phyloP scores from a whole-genome alignment of 805 yeast genomes.

The Candida oleophila region DNA sequence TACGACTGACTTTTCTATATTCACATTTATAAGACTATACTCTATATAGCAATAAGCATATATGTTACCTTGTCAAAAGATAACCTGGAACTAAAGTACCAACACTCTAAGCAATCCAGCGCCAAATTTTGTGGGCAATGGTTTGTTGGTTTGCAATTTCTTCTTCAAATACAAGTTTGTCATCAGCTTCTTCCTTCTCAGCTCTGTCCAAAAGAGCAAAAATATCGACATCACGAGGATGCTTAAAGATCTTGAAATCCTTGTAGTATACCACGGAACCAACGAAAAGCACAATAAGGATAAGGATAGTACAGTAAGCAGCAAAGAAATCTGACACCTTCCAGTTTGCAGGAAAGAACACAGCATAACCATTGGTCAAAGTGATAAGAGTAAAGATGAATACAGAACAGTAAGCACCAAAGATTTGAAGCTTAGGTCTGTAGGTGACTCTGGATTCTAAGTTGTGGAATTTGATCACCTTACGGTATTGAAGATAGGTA shows the following conservation, averaged over 20 bases:
- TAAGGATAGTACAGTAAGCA: slow-evolving; percentile 5
- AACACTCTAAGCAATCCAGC: background rate
- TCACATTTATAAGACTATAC: too few relatives aligned
- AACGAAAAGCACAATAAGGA: slow-evolving; percentile 3
- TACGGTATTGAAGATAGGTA: slow-evolving; percentile 61
- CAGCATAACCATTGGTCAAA: slow-evolving; percentile 53
- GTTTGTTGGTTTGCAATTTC: background rate
- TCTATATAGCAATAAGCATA: background rate
- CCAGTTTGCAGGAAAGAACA: slow-evolving; percentile 4
- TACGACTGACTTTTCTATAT: too few relatives aligned
- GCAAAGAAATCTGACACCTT: slow-evolving; percentile 5
- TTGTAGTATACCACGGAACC: background rate
- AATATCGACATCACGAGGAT: slow-evolving; percentile 7
- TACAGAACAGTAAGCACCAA: slow-evolving; percentile 48
- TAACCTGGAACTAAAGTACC: background rate
- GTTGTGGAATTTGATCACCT: slow-evolving; percentile 50
- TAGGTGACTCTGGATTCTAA: slow-evolving; percentile 52
- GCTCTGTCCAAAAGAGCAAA: slow-evolving; percentile 3
- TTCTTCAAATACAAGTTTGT: slow-evolving; percentile 1
- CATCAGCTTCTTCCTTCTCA: slow-evolving; percentile 4
- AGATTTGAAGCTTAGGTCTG: slow-evolving; percentile 49
- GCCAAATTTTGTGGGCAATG: background rate
- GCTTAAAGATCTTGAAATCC: slow-evolving; percentile 4
- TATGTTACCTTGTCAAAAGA: background rate
- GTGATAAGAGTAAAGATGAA: slow-evolving; percentile 45